Evolutionary conservation across 805 yeast genomes (phyloP).

Genomic region (Metschnikowia colocasiae): DNA sequence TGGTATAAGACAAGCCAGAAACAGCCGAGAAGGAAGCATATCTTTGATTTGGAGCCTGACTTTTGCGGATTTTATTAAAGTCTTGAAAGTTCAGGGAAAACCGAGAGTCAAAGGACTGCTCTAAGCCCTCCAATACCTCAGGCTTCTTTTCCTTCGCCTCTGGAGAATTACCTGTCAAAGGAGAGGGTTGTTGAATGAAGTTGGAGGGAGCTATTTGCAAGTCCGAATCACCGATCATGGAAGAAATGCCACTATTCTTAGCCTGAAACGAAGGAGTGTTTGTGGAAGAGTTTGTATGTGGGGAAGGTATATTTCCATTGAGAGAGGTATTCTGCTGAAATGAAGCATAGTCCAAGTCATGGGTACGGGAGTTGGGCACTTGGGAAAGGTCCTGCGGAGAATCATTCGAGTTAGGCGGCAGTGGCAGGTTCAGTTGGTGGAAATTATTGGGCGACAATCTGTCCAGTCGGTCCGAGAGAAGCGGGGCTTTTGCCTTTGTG

Average conservation of each 20-base stretch:
- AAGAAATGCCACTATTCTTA: conserved; percentile 1
- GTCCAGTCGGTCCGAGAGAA: conserved; percentile 22
- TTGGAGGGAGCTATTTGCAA: conserved; percentile 9
- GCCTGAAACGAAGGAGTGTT: conserved; percentile 24
- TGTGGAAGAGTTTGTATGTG: conserved; percentile 23
- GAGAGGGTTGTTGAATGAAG: conserved; percentile 25
- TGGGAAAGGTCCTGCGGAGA: conserved; percentile 6
- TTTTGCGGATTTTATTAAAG: conserved; percentile 5
- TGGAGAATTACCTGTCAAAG: conserved; percentile 21
- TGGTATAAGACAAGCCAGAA: conserved; percentile 55
- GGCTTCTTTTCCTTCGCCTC: conserved; percentile 13
- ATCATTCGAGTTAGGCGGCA: conserved; percentile 11
- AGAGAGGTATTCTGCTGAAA: conserved; percentile 1
- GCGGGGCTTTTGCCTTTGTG: conserved; percentile 50
- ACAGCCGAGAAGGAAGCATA: conserved; percentile 67
- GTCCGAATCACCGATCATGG: conserved; percentile 10
- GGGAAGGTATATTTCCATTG: conserved; percentile 22
- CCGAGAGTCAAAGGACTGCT: conserved; percentile 10
- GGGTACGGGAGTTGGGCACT: background rate
- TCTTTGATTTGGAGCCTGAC: conserved; percentile 22
- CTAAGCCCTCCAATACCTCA: conserved; percentile 1
- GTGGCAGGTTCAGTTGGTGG: conserved; percentile 11
- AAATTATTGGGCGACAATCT: conserved; percentile 1
- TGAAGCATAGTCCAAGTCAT: background rate
- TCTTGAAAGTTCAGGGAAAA: conserved; percentile 11